Conservation (phyloP, 441 rosid species). For the Biscutella laevigata region DNA sequence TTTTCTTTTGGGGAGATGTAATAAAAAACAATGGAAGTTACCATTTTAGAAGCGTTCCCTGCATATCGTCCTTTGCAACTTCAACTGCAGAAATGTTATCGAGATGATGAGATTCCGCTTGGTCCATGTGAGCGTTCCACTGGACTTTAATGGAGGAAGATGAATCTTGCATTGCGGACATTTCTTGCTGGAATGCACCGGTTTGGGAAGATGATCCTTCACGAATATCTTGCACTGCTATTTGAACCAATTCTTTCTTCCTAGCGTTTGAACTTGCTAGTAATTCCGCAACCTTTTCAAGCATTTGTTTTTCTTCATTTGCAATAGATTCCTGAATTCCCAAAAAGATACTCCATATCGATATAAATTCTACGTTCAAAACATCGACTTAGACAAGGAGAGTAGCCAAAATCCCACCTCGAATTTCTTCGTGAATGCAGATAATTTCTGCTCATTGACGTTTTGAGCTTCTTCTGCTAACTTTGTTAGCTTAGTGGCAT, state of each 20-base stretch:
- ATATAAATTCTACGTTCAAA: neutral
- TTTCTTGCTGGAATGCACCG: slow-evolving; percentile 61
- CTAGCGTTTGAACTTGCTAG: slow-evolving; percentile 70
- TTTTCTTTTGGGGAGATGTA: too few species aligned
- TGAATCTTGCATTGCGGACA: slow-evolving; percentile 80
- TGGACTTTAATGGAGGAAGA: slow-evolving; percentile 58
- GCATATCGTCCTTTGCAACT: slow-evolving; percentile 61
- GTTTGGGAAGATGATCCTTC: slow-evolving; percentile 72
- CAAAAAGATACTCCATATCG: neutral
- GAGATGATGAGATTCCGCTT: slow-evolving; percentile 60
- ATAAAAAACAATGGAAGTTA: too few species aligned
- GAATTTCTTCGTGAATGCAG: slow-evolving; percentile 71
- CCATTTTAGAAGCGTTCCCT: slow-evolving; percentile 69
- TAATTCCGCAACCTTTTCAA: slow-evolving; percentile 83
- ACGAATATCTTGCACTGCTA: slow-evolving; percentile 76
- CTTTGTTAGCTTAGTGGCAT: slow-evolving; percentile 57
- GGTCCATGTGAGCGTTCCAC: slow-evolving; percentile 71
- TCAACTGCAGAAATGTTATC: slow-evolving; percentile 70
- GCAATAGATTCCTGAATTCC: slow-evolving; percentile 50
- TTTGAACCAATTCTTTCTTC: slow-evolving; percentile 80
- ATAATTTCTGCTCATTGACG: slow-evolving; percentile 64
- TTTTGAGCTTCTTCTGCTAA: slow-evolving; percentile 72
- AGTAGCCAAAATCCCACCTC: slow-evolving; percentile 44
- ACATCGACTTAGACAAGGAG: neutral
- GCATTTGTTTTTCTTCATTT: slow-evolving; percentile 69